Conservation (phyloP, 2,329 filamentous ascomycete species). For the Exophiala alcalophila region DNA sequence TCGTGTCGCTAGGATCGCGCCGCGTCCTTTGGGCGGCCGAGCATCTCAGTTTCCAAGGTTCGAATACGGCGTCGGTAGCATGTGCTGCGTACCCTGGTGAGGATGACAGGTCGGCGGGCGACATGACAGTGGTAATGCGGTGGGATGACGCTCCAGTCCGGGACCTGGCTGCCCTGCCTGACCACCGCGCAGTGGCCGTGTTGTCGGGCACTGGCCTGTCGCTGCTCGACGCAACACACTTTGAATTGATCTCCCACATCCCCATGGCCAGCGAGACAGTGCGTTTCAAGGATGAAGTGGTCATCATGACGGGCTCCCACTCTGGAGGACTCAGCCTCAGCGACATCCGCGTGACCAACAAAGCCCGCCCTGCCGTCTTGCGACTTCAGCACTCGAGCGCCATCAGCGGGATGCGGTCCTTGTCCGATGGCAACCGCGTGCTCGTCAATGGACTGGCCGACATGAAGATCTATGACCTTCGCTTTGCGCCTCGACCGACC, state of each 20-base stretch:
- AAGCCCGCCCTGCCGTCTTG: not conserved
- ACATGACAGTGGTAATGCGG: no score
- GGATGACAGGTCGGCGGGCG: no score
- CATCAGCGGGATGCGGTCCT: slow-evolving; percentile 13
- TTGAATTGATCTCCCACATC: not conserved
- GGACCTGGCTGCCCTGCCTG: no score
- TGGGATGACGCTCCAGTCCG: no score
- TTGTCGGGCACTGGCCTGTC: no score
- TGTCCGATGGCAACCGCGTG: slow-evolving; percentile 13
- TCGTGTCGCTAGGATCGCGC: no score
- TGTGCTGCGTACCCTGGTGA: no score
- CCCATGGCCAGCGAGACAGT: slow-evolving; percentile 11
- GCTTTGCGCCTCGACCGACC: slow-evolving; percentile 16
- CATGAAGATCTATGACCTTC: slow-evolving; percentile 27
- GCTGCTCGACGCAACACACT: no score
- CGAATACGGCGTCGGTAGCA: no score
- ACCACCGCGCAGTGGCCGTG: no score
- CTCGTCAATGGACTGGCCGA: slow-evolving; percentile 20
- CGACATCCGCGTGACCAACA: slow-evolving; percentile 15
- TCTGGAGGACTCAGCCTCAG: slow-evolving; percentile 19
- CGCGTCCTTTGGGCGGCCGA: no score
- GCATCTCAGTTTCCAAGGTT: no score
- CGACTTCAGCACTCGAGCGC: slow-evolving; percentile 25
- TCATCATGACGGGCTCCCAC: slow-evolving; percentile 26
- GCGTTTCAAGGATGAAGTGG: slow-evolving; percentile 21